phyloP scores from a whole-genome alignment of 805 yeast genomes.

The Suhomyces sp. region DNA sequence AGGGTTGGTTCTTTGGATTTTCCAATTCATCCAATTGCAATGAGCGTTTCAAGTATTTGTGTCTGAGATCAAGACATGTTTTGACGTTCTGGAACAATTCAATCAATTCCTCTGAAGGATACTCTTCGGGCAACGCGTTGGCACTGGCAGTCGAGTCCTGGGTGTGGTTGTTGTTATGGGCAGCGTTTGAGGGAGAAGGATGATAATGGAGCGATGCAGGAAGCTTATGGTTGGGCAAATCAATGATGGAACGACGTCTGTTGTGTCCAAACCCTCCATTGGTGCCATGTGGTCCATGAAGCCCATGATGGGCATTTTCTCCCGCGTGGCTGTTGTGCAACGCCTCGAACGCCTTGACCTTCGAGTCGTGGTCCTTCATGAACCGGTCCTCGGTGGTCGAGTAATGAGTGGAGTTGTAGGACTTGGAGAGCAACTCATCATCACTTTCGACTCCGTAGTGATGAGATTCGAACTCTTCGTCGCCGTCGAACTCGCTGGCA shows the following conservation, averaged over 20 bases:
- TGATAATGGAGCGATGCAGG: constrained; percentile 18
- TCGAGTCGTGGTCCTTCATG: constrained; percentile 67
- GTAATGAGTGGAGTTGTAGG: constrained; percentile 51
- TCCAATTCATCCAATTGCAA: constrained; percentile 62
- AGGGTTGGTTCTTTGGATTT: constrained; percentile 77
- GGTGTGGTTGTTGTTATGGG: constrained; percentile 18
- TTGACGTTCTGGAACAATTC: constrained; percentile 62
- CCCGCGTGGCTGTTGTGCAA: constrained; percentile 24
- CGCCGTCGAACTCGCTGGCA: constrained; percentile 6
- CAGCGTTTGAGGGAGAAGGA: constrained; percentile 17
- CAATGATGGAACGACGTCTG: constrained; percentile 42
- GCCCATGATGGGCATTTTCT: too few relatives aligned
- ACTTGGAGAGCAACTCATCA: constrained; percentile 31
- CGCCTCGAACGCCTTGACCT: constrained; percentile 56
- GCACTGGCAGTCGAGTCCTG: constrained; percentile 11
- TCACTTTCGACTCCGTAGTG: constrained; percentile 12
- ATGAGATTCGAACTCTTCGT: constrained; percentile 5
- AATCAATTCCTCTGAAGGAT: constrained; percentile 67
- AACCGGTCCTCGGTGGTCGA: constrained; percentile 64
- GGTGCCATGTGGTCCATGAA: too few relatives aligned
- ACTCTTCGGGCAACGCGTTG: constrained; percentile 44
- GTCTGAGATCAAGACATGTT: constrained; percentile 69
- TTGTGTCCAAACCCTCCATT: too few relatives aligned
- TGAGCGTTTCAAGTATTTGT: constrained; percentile 69
- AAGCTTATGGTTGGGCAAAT: constrained; percentile 27